Evolutionary conservation across 129 eudicot genomes (phyloP), one percentile per base, ranked within the genome.

Genomic region (Chrysanthemum seticuspe): DNA sequence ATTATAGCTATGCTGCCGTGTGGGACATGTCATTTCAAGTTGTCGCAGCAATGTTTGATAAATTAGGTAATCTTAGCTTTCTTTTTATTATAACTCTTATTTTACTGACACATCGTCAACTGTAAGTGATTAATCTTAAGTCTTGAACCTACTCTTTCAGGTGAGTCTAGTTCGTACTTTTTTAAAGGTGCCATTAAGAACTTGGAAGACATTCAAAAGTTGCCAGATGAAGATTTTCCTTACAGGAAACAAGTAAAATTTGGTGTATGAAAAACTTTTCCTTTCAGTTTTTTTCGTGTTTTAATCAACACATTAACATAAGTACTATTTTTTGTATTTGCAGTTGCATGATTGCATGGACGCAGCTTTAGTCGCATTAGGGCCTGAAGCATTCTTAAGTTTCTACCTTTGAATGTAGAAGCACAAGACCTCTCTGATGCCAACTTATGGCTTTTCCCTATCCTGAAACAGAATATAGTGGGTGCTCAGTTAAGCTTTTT

Each of bases 261-360:
- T 23, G 25, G 62, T 18, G 29, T 59, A 45, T 51, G 19, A 65
- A 53, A 8, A 60, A 67, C 15, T 19, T 13, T 54, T 25, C 27
- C 21, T 34, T 13, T 48, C 29, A 3, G 18, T 3, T 61, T 48
- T n/a, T 25, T 58, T 13, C n/a, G 50, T 60, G 19, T 14, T 48
- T 21, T 51, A 53, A 40, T 75, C 23, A 34, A 55, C 44, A 63
- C 12, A 31, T 68, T 76, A 67, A 58, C 7, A 34, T 67, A n/a
- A 4, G 10, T 7, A 40, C 9, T 14, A 6, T 2, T 10, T 27
- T 67, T 25, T 60, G 18, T 76, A 3, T 53, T 70, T 31, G 77
- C 96, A 95, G 99, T 82, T 90, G 85, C 99, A 95, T 80, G 97
- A 88, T 75, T 95, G 97, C 76, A 23, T 95, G 54, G 97, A 96